phyloP scores from a whole-genome alignment of 805 yeast species.

The Zygosaccharomyces rouxii region DNA sequence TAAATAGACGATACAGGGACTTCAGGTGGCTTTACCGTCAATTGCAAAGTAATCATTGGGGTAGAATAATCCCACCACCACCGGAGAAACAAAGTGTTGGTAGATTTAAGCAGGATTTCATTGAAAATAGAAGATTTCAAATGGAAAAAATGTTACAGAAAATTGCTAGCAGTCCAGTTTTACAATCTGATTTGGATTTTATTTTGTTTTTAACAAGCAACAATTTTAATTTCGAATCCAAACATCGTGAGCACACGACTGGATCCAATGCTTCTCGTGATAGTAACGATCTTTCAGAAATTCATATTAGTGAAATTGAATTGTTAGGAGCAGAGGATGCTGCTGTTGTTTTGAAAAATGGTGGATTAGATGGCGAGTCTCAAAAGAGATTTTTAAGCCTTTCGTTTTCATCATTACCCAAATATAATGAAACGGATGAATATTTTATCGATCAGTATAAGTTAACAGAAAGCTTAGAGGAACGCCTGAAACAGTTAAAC shows the following conservation, averaged over 20 bases:
- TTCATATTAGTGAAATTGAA: slow-evolving; percentile 32
- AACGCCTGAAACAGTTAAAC: slow-evolving; percentile 62
- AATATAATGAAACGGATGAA: slow-evolving; percentile 72
- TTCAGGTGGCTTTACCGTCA: slow-evolving; percentile 94
- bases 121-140: slow-evolving; percentile 79
- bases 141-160: slow-evolving; percentile 81
- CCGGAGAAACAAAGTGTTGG: slow-evolving; percentile 93
- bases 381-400: slow-evolving; percentile 63
- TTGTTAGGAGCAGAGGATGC: slow-evolving; percentile 36
- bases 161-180: slow-evolving; percentile 50
- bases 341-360: slow-evolving; percentile 22
- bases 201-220: slow-evolving; percentile 71
- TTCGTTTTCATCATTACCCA: slow-evolving; percentile 61
- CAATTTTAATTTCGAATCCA: slow-evolving; percentile 63
- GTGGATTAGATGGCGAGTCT: slow-evolving; percentile 45
- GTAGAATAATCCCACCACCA: slow-evolving; percentile 89
- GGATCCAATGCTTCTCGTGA: slow-evolving; percentile 48
- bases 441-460: slow-evolving; percentile 67
- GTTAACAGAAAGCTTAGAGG: slow-evolving; percentile 67
- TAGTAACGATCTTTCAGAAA: slow-evolving; percentile 38
- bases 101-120: slow-evolving; percentile 82
- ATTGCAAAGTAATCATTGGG: slow-evolving; percentile 80
- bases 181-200: slow-evolving; percentile 73
- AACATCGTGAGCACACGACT: slow-evolving; percentile 59
- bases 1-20: slow-evolving; percentile 83